These are phyloP conservation scores for Prunus fruticosa DNA, from an alignment of 306 rosid genomes.

Conservation along the genomic window DNA sequence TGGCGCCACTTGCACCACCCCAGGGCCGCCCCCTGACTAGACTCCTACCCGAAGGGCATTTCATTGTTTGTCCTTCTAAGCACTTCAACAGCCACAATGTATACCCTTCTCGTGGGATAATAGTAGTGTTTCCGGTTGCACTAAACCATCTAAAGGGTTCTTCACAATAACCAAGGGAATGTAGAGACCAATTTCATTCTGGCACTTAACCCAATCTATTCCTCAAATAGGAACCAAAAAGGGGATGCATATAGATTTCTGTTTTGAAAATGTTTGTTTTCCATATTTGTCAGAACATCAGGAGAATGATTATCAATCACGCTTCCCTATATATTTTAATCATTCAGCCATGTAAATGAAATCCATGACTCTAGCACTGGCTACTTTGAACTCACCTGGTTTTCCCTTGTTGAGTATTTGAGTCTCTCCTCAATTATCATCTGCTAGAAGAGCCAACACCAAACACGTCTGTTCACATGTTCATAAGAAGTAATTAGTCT, in stretches of 20 bases:
- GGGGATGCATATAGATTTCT: not conserved
- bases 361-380: not conserved
- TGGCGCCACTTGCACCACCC: too few species aligned
- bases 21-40: too few species aligned
- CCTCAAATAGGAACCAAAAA: not conserved
- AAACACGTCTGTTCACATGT: not conserved
- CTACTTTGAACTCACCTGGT: not conserved
- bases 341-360: not conserved
- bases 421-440: not conserved
- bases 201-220: not conserved
- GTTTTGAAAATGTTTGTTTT: not conserved
- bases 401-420: constrained; percentile 1
- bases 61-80: not conserved
- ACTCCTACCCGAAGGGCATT: not conserved
- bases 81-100: not conserved
- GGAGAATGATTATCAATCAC: not conserved
- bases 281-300: not conserved
- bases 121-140: not conserved
- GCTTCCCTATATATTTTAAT: not conserved
- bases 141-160: not conserved
- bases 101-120: not conserved
- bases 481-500: not conserved
- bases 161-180: not conserved
- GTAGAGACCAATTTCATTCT: too few species aligned
- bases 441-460: not conserved